Conservation (phyloP, 768 basidiomycete genomes). For the Lactarius pseudohatsudake region DNA sequence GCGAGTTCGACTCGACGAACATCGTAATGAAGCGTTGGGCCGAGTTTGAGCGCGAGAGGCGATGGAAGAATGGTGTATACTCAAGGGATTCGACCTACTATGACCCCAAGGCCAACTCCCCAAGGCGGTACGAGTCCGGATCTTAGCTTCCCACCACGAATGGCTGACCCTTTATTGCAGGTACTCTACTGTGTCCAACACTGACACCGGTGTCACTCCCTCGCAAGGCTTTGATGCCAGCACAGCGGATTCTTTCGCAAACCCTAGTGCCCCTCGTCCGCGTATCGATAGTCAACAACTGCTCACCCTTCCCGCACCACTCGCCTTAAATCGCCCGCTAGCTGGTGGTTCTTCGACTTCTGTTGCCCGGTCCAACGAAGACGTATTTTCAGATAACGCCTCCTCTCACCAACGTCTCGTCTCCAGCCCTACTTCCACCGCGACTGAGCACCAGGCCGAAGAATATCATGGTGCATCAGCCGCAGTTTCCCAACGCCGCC, state of each 20-base stretch:
- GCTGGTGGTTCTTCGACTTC: slow-evolving; percentile 39
- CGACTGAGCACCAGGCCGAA: slow-evolving; percentile 36
- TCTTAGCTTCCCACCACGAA: slow-evolving; percentile 22
- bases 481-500: slow-evolving; percentile 13
- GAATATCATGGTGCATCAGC: slow-evolving; percentile 16
- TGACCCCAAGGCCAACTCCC: slow-evolving; percentile 47
- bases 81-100: slow-evolving; percentile 77
- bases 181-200: slow-evolving; percentile 76
- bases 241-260: slow-evolving; percentile 58
- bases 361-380: slow-evolving; percentile 36
- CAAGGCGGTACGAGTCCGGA: slow-evolving; percentile 55
- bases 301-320: slow-evolving; percentile 72
- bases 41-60: slow-evolving; percentile 93
- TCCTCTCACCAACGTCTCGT: slow-evolving; percentile 46
- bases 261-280: slow-evolving; percentile 44
- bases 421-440: slow-evolving; percentile 34
- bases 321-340: slow-evolving; percentile 54
- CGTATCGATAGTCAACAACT: slow-evolving; percentile 70
- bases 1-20: slow-evolving; percentile 93
- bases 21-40: slow-evolving; percentile 99
- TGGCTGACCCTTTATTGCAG: slow-evolving; percentile 45
- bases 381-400: slow-evolving; percentile 43
- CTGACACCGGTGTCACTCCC: slow-evolving; percentile 63
- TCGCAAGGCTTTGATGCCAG: slow-evolving; percentile 55
- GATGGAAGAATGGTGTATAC: slow-evolving; percentile 86